Conservation (phyloP, 495 filamentous ascomycete genomes). For the Aspergillus cavernicola region DNA sequence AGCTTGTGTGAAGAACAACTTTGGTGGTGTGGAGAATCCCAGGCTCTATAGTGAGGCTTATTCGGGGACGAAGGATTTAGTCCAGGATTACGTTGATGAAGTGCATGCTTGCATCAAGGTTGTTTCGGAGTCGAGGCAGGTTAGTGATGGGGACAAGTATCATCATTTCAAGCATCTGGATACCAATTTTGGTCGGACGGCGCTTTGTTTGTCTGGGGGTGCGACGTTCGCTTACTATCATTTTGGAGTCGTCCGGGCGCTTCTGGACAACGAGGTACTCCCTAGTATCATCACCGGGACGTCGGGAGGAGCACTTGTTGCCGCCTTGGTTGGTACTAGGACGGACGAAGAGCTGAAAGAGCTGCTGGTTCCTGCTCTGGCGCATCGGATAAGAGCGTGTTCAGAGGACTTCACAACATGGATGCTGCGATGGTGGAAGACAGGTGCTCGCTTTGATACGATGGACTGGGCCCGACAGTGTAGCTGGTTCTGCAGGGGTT, state of each 20-base stretch:
- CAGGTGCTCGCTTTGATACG: constrained; percentile 89
- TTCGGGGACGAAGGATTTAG: constrained; percentile 88
- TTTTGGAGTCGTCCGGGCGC: constrained; percentile 86
- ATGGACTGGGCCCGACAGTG: constrained; percentile 84
- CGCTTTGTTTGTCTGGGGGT: constrained; percentile 89
- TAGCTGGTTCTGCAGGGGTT: constrained; percentile 85
- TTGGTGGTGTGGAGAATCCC: constrained; percentile 91
- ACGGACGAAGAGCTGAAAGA: constrained; percentile 86
- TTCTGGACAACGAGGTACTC: constrained; percentile 80
- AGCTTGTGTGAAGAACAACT: constrained; percentile 95
- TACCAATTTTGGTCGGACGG: constrained; percentile 89
- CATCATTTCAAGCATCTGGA: constrained; percentile 81
- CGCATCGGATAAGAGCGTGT: constrained; percentile 80
- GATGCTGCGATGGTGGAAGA: constrained; percentile 81
- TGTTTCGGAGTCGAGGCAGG: constrained; percentile 59
- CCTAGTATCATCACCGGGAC: constrained; percentile 96
- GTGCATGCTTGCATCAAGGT: constrained; percentile 56
- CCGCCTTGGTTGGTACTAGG: constrained; percentile 80
- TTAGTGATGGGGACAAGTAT: constrained; percentile 72
- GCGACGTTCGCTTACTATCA: constrained; percentile 97
- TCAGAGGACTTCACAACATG: constrained; percentile 72
- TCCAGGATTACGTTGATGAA: constrained; percentile 87
- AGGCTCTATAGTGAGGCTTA: constrained; percentile 93
- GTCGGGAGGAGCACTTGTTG: constrained; percentile 88
- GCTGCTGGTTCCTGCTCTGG: constrained; percentile 80